Evolutionary conservation across 2,329 filamentous ascomycete genomes (phyloP).

Genomic region (Sclerotinia trifoliorum): DNA sequence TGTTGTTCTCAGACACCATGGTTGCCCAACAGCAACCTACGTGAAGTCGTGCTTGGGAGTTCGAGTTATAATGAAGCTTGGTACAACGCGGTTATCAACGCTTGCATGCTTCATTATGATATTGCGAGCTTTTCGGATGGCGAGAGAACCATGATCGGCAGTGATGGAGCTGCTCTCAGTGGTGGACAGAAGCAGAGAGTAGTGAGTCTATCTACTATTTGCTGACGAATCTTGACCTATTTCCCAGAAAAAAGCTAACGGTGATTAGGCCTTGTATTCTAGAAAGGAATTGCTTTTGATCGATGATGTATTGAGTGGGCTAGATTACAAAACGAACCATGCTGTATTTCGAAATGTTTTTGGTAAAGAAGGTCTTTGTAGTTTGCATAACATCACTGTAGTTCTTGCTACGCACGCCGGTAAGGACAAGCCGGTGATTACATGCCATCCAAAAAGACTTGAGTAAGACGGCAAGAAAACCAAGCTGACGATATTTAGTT

Average conservation of each 20-base stretch:
- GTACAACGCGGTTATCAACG: constrained; percentile 31
- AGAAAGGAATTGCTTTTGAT: constrained; percentile 26
- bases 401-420: constrained; percentile 27
- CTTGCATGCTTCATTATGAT: constrained; percentile 33
- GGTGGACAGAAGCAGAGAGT: constrained; percentile 36
- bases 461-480: background rate
- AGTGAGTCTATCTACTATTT: constrained; percentile 23
- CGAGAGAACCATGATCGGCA: constrained; percentile 36
- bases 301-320: constrained; percentile 32
- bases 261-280: constrained; percentile 25
- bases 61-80: constrained; percentile 35
- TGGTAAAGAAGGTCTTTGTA: constrained; percentile 23
- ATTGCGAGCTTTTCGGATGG: constrained; percentile 33
- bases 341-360: constrained; percentile 26
- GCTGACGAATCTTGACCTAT: background rate
- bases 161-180: constrained; percentile 38
- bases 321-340: constrained; percentile 29
- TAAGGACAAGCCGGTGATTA: background rate
- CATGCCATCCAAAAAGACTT: background rate
- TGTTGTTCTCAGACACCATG: constrained; percentile 49
- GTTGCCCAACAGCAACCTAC: constrained; percentile 45
- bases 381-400: constrained; percentile 38
- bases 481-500: constrained; percentile 26
- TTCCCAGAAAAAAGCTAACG: background rate
- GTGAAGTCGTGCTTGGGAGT: constrained; percentile 43